Conservation (phyloP, 768 basidiomycete genomes). For the Pisolithus albus region DNA sequence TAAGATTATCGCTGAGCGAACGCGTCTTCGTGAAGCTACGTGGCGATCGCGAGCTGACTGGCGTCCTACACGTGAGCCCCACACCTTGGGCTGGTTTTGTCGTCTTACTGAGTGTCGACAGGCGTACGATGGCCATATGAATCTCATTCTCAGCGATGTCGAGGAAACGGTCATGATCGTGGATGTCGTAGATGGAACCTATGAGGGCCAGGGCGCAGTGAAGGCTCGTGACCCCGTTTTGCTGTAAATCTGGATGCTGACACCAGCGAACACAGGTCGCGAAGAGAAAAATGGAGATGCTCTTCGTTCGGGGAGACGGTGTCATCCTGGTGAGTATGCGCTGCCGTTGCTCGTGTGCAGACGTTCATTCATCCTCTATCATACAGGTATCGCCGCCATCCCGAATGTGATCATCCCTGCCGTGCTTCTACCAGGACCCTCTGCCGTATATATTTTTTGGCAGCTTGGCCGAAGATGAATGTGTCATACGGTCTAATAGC, state of each 20-base stretch:
- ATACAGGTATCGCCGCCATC: constrained; percentile 74
- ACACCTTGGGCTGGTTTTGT: constrained; percentile 1
- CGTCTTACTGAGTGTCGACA: constrained; percentile 28
- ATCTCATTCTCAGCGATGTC: constrained; percentile 94
- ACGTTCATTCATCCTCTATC: constrained; percentile 10
- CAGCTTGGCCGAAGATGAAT: background rate
- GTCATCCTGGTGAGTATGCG: constrained; percentile 75
- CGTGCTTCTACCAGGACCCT: constrained; percentile 14
- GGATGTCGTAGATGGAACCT: constrained; percentile 66
- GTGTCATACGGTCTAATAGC: background rate
- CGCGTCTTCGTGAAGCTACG: constrained; percentile 97
- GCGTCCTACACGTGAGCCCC: constrained; percentile 79
- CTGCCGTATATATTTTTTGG: constrained; percentile 26
- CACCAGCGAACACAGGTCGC: constrained; percentile 52
- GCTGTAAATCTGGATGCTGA: background rate
- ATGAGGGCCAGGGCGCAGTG: constrained; percentile 53
- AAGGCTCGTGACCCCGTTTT: constrained; percentile 41
- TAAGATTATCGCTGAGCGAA: constrained; percentile 92
- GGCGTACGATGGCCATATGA: constrained; percentile 99
- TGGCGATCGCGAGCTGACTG: constrained; percentile 87
- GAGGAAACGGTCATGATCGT: constrained; percentile 97
- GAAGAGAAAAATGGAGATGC: constrained; percentile 94
- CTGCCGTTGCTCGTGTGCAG: background rate
- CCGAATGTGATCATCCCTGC: constrained; percentile 42
- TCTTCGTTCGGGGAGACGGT: constrained; percentile 95